These are phyloP conservation scores for Sphenostylis stenocarpa DNA, from an alignment of 306 rosid genomes.

Conservation along the genomic window DNA sequence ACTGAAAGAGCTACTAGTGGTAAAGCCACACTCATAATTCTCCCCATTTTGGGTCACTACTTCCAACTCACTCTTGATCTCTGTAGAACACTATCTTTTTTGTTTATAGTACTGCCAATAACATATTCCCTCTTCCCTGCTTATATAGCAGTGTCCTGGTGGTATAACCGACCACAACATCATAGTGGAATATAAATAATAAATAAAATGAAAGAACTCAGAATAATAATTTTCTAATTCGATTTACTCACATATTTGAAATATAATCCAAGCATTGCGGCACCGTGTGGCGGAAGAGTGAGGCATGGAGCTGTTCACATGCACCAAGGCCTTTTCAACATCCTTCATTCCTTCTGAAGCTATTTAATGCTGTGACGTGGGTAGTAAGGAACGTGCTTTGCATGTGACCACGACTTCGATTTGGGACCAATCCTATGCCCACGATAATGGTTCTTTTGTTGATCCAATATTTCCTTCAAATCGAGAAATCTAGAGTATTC, in stretches of 20 bases:
- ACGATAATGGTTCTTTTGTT: conserved; percentile 21
- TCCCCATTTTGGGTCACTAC: conserved; percentile 35
- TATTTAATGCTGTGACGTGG: conserved; percentile 21
- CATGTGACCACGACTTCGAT: conserved; percentile 48
- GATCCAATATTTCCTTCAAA: conserved; percentile 40
- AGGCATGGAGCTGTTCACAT: conserved; percentile 53
- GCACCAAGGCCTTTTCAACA: conserved; percentile 39
- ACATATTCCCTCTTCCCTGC: not conserved
- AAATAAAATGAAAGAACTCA: not conserved
- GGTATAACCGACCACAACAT: conserved; percentile 33
- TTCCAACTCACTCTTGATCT: not conserved
- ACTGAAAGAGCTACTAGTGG: conserved; percentile 34
- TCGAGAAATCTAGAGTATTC: not conserved
- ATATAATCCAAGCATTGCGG: conserved; percentile 38
- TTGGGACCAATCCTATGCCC: conserved; percentile 33
- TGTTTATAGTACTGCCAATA: not conserved
- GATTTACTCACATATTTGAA: not conserved
- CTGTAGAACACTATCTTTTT: conserved; percentile 16
- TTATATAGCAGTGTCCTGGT: conserved; percentile 27
- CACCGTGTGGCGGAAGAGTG: conserved; percentile 46
- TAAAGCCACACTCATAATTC: conserved; percentile 15
- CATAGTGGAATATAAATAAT: conserved; percentile 1
- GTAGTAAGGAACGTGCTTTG: conserved; percentile 41
- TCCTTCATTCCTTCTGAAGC: conserved; percentile 31
- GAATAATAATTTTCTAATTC: conserved; percentile 21